Percentiles rank a stretch among this genome's conserved stretches.
Conservation (phyloP, 164 flowering plant genomes). For the Aristolochia contorta region DNA sequence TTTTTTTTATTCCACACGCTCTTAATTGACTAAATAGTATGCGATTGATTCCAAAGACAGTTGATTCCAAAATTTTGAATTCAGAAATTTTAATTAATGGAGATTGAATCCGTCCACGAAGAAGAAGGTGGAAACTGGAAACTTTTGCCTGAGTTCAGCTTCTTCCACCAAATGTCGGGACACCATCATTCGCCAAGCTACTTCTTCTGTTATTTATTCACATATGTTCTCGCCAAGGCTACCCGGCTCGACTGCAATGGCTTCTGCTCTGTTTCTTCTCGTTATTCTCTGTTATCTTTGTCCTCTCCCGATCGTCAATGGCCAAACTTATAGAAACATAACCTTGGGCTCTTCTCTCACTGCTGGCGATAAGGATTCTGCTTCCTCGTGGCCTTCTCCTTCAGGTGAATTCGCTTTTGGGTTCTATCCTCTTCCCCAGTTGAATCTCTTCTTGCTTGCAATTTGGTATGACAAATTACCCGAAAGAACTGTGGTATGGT, state of each 20-base stretch:
- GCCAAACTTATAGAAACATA: conserved; percentile 8
- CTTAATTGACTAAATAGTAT: no score
- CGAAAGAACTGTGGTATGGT: conserved; percentile 31
- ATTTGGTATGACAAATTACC: conserved; percentile 31
- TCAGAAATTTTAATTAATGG: no score
- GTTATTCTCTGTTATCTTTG: not conserved
- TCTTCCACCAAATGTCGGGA: no score
- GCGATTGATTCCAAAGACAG: no score
- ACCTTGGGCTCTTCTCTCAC: conserved; percentile 23
- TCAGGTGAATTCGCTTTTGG: conserved; percentile 41
- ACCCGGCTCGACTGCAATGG: not conserved
- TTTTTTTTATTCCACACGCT: no score
- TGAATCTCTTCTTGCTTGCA: conserved; percentile 19
- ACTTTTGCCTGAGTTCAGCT: no score
- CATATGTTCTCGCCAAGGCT: no score
- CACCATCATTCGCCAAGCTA: no score
- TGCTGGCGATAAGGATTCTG: conserved; percentile 5
- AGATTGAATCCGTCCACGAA: no score
- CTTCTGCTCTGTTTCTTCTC: conserved; percentile 1
- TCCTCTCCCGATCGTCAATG: not conserved
- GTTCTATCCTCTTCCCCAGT: conserved; percentile 11
- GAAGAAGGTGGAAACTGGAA: no score
- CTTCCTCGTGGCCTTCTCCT: conserved; percentile 24
- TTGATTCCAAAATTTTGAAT: no score
- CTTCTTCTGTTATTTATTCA: no score